Evolutionary conservation across 768 basidiomycete species (phyloP), one percentile per base, ranked within the genome.

Genomic region (Leccinum disarticulatum): DNA sequence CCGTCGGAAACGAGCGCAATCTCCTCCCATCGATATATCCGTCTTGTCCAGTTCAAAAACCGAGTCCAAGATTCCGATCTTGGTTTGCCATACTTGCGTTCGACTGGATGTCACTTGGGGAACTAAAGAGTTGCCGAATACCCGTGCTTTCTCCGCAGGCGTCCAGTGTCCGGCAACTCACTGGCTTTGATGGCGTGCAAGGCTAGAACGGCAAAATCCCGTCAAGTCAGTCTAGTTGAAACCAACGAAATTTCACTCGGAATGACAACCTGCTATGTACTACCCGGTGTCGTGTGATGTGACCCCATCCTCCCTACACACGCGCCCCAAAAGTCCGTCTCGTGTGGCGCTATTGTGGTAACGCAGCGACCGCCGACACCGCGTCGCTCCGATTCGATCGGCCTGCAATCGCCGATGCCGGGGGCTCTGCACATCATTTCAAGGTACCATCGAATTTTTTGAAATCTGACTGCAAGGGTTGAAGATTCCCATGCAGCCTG

Each of bases 151-250:
- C 33, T 14, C 33, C 33, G 33, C 33, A 5, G 33, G 33, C 33
- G 33, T 35, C 49, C 28, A 52, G 56, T 35, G 33, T 30, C 49
- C 33, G 56, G 56, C 30, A 61, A 31, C 25, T 31, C 33, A n/a
- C 49, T 15, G 10, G 19, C 5, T 35, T 35, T 35, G 33, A 35
- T 35, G 47, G 19, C 22, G 11, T 47, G 17, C 25, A 49, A 25
- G 25, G 25, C 3, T 49, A 49, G 48, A 49, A 49, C 7, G 22
- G 48, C 25, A 25, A 25, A 4, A 25, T 14, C 48, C 14, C 48
- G 48, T 28, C 19, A 27, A 27, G 48, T 17, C 48, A 28, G 25
- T 27, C 25, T 14, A 27, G 5, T 15, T 49, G 27, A 25, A 27
- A 27, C 15, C 3, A 28, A 28, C 27, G 4, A 7, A 50, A 25